Base-by-base conservation (phyloP, 75 land plant genomes). In the Pinus albicaulis region DNA sequence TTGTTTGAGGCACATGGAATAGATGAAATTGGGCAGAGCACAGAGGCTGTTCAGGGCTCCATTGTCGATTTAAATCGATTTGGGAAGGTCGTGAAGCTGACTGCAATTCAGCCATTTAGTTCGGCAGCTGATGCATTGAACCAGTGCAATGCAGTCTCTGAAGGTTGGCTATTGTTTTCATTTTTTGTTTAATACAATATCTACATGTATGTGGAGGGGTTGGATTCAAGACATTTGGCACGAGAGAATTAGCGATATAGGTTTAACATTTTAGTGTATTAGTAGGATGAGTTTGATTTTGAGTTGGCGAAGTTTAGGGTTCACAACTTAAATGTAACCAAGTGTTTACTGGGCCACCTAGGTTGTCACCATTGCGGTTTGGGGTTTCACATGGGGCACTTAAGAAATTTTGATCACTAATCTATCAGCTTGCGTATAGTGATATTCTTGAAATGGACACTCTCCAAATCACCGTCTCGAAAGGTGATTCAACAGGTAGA, bases 1-100 rank as follows among this genome's bases (percentile, higher is more conserved):
- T 81, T 94, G 17, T 92, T 95, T 69, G 82, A 80, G 59, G 95
- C 95, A 6, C 82, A 89, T 44, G 99, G 99, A 16, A 28, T 94
- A 41, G 98, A 97, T 60, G 91, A 97, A 78, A 97, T 97, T 55
- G 95, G 98, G 3, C 99, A 97, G 84, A 87, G 80, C 88, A 92
- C 87, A 5, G 98, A 94, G 55, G 93, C 93, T 8, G 93, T 97
- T 38, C 86, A 92, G 62, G 89, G 77, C 71, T 97, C 98, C 24
- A 81, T 95, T 41, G 48, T 80, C 36, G 99, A 97, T 76, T 89
- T 97, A 23, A 91, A 76, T 58, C 86, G 98, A 14, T 95, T 97
- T 77, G 99, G 98, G 13, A 92, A 94, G 68, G 95, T 92, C 19
- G 98, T 92, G n/a, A 82, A 87, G 82, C 87, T 97, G 58, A 52